These are phyloP conservation scores for Solidago caesia DNA, from an alignment of 129 eudicot species.

Conservation along the genomic window DNA sequence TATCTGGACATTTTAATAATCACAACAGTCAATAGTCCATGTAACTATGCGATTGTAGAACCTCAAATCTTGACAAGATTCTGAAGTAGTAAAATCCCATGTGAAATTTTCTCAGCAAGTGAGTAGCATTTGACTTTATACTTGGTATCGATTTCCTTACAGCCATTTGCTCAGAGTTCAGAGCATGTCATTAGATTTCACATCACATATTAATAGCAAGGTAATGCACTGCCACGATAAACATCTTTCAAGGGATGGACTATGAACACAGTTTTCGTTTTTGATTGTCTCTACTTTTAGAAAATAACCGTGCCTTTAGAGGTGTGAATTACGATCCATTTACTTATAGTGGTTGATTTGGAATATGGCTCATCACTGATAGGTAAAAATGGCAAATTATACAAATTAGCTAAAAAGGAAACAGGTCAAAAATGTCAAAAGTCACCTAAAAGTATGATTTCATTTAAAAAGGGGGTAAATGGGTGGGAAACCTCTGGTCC, in stretches of 20 bases:
- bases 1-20: background rate
- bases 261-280: background rate
- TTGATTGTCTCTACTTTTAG: background rate
- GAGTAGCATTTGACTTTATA: background rate
- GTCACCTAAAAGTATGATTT: too few relatives aligned
- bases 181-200: background rate
- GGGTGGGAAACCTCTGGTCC: background rate
- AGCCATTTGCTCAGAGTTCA: background rate
- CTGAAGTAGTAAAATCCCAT: background rate
- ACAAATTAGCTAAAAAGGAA: background rate
- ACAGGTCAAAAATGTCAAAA: background rate
- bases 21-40: background rate
- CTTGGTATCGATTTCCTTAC: background rate
- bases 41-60: too few relatives aligned
- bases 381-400: background rate
- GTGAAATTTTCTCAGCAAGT: background rate
- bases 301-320: background rate
- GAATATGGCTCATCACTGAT: background rate
- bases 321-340: background rate
- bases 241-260: background rate
- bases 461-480: background rate
- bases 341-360: background rate
- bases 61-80: too few relatives aligned
- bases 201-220: background rate
- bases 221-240: background rate